Conservation (phyloP, 768 basidiomycete species). For the Epithele typhae region DNA sequence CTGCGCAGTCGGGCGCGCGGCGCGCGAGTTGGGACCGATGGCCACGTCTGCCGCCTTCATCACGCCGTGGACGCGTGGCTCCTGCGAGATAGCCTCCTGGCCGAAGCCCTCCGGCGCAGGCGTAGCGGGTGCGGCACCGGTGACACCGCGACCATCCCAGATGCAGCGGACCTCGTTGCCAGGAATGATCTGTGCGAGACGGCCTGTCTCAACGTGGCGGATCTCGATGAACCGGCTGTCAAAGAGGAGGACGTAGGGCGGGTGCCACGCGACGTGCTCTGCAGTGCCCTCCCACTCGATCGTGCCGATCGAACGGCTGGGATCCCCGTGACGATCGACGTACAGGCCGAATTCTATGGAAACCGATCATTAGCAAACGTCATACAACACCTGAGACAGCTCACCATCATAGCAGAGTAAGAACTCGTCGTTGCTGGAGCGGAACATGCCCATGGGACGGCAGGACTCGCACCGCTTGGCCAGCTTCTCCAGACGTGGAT, state of each 20-base stretch:
- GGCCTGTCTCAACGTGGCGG: slow-evolving; percentile 75
- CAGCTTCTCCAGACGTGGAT: slow-evolving; percentile 57
- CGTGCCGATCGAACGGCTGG: slow-evolving; percentile 60
- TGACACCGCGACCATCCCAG: slow-evolving; percentile 76
- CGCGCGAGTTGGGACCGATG: slow-evolving; percentile 34
- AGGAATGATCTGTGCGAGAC: slow-evolving; percentile 76
- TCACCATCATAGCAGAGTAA: slow-evolving; percentile 84
- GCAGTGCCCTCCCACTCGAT: slow-evolving; percentile 96
- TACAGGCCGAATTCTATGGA: slow-evolving; percentile 87
- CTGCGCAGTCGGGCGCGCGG: slow-evolving; percentile 52
- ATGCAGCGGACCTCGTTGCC: slow-evolving; percentile 81
- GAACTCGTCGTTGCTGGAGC: slow-evolving; percentile 83
- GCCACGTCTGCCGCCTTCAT: slow-evolving; percentile 53
- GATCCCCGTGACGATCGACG: slow-evolving; percentile 89
- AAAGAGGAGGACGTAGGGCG: slow-evolving; percentile 84
- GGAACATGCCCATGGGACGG: slow-evolving; percentile 86
- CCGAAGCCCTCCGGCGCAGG: slow-evolving; percentile 43
- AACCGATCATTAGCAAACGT: background rate
- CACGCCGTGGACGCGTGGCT: slow-evolving; percentile 83
- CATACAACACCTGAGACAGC: slow-evolving; percentile 12
- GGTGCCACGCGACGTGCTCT: slow-evolving; percentile 84
- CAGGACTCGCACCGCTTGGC: slow-evolving; percentile 80
- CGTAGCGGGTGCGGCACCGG: slow-evolving; percentile 25
- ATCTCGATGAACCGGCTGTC: slow-evolving; percentile 90
- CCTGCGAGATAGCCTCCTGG: slow-evolving; percentile 55